phyloP scores from a whole-genome alignment of 768 basidiomycete genomes.

The Trametes meyenii region DNA sequence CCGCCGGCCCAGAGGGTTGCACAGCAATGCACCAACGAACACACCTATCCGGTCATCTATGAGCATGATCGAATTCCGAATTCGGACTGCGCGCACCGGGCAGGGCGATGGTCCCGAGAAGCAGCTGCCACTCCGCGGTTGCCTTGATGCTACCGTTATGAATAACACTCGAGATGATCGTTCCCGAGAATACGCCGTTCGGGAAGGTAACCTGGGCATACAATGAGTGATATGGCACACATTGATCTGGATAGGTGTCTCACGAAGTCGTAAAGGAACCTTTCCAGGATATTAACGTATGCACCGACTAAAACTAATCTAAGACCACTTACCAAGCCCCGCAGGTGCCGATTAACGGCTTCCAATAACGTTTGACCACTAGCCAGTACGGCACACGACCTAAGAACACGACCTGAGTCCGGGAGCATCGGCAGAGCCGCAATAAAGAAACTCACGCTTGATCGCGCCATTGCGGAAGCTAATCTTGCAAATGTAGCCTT shows the following conservation, averaged over 20 bases:
- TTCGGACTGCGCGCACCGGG: slow-evolving; percentile 50
- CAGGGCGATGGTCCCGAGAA: slow-evolving; percentile 61
- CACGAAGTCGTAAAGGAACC: slow-evolving; percentile 75
- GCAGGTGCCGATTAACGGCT: slow-evolving; percentile 66
- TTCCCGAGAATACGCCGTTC: slow-evolving; percentile 69
- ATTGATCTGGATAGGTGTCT: slow-evolving; percentile 9
- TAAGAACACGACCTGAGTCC: slow-evolving; percentile 24
- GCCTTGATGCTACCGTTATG: slow-evolving; percentile 53
- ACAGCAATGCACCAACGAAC: slow-evolving; percentile 42
- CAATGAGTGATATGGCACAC: background rate
- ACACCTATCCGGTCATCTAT: slow-evolving; percentile 30
- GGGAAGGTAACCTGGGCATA: slow-evolving; percentile 63
- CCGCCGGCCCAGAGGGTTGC: slow-evolving; percentile 57
- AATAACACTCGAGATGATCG: slow-evolving; percentile 70
- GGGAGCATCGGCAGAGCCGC: background rate
- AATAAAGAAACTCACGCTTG: slow-evolving; percentile 46
- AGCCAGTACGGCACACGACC: slow-evolving; percentile 63
- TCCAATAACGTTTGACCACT: slow-evolving; percentile 68
- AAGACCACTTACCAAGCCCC: slow-evolving; percentile 59
- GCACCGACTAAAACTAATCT: background rate
- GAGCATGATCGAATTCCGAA: slow-evolving; percentile 17
- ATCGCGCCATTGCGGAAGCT: slow-evolving; percentile 60
- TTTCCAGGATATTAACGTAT: slow-evolving; percentile 25
- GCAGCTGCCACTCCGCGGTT: slow-evolving; percentile 73
- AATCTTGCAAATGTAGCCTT: slow-evolving; percentile 6